phyloP scores from a whole-genome alignment of 78 protist species.

The Polysphondylium violaceum region DNA sequence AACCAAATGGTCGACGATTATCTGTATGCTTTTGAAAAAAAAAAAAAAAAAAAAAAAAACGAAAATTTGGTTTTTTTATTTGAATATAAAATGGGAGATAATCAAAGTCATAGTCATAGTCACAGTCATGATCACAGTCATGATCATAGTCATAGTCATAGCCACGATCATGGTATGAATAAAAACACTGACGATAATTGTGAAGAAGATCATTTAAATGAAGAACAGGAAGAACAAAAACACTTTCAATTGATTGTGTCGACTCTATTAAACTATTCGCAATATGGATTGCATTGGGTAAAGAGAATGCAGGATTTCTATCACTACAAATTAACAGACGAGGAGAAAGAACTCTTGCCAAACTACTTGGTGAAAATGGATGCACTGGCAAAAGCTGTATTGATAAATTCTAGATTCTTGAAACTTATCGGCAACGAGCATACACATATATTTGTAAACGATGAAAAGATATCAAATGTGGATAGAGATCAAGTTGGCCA shows the following conservation, averaged over 20 bases:
- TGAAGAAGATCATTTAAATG: slow-evolving; percentile 2
- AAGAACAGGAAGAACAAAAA: slow-evolving; percentile 46
- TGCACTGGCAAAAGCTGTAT: slow-evolving; percentile 43
- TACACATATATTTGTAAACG: slow-evolving; percentile 31
- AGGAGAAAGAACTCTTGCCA: slow-evolving; percentile 40
- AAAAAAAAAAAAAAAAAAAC: no score
- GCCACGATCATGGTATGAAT: not conserved
- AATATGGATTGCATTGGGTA: slow-evolving; percentile 46
- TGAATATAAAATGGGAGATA: no score
- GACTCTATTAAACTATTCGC: slow-evolving; percentile 48
- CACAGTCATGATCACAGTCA: not conserved
- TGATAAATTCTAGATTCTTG: slow-evolving; percentile 36
- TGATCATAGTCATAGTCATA: not conserved
- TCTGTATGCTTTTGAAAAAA: no score
- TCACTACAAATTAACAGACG: slow-evolving; percentile 33
- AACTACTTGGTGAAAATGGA: slow-evolving; percentile 29
- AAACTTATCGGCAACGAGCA: slow-evolving; percentile 33
- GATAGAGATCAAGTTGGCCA: not conserved
- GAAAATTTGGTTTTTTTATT: no score
- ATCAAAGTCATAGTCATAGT: slow-evolving; percentile 24
- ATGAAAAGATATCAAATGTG: not conserved
- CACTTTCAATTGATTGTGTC: slow-evolving; percentile 67
- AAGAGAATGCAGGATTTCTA: slow-evolving; percentile 41
- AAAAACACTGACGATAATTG: not conserved
- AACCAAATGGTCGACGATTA: no score